phyloP scores from a whole-genome alignment of 352 stramenopile species.

The Phytophthora europaea region DNA sequence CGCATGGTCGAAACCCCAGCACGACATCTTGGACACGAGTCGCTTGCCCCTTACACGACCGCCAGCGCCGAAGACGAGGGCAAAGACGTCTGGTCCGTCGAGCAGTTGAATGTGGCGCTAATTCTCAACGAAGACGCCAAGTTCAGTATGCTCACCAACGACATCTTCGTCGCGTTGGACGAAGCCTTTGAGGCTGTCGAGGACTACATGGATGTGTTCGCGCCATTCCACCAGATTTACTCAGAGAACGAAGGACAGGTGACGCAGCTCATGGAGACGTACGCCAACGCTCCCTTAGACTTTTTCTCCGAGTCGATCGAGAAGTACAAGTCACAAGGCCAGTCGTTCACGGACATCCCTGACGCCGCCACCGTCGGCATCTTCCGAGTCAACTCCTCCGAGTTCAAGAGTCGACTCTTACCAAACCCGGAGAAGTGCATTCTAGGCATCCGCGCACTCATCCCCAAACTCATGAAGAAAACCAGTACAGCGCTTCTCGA shows the following conservation, averaged over 20 bases:
- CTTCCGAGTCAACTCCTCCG: conserved; percentile 91
- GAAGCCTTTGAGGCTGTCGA: conserved; percentile 85
- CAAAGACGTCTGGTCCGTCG: conserved; percentile 83
- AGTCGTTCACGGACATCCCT: conserved; percentile 89
- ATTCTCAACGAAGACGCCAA: conserved; percentile 87
- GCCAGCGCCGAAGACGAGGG: conserved; percentile 87
- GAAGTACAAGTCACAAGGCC: conserved; percentile 81
- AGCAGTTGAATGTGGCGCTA: conserved; percentile 81
- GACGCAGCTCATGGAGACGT: conserved; percentile 68
- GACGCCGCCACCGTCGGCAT: conserved; percentile 91
- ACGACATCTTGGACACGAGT: conserved; percentile 83
- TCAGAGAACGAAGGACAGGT: conserved; percentile 87
- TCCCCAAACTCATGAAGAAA: conserved; percentile 94
- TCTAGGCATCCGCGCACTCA: conserved; percentile 74
- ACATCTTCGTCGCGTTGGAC: conserved; percentile 87
- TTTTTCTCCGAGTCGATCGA: conserved; percentile 87
- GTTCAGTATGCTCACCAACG: conserved; percentile 86
- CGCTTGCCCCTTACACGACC: conserved; percentile 80
- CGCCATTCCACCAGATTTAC: conserved; percentile 90
- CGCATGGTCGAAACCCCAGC: conserved; percentile 91
- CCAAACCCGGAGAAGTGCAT: conserved; percentile 93
- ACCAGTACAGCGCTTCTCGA: conserved; percentile 83
- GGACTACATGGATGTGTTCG: conserved; percentile 92
- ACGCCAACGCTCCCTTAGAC: conserved; percentile 76
- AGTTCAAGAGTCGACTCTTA: conserved; percentile 90